Conservation (phyloP, 192 early-diverging fungal species). For the Jimgerdemannia flammicorona region DNA sequence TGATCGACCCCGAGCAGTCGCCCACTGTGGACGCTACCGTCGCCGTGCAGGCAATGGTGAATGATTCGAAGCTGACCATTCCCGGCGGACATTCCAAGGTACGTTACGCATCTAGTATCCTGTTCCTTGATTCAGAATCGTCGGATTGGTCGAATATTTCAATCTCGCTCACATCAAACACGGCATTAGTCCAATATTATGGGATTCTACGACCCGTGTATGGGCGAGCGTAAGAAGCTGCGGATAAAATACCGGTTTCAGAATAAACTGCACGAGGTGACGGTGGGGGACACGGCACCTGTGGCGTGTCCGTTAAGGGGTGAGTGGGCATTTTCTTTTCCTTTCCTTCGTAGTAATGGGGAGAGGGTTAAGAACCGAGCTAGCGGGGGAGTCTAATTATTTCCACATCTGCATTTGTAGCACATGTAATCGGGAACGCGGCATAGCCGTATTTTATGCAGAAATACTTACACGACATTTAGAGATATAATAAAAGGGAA, state of each 20-base stretch:
- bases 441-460: background rate
- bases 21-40: slow-evolving; percentile 78
- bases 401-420: background rate
- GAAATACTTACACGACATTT: too few species aligned
- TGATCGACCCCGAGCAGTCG: slow-evolving; percentile 17
- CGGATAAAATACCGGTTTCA: slow-evolving; percentile 84
- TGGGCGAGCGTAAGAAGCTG: slow-evolving; percentile 82
- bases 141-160: background rate
- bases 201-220: slow-evolving; percentile 95
- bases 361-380: background rate
- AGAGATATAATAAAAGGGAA: too few species aligned
- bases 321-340: slow-evolving; percentile 23
- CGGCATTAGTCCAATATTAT: slow-evolving; percentile 65
- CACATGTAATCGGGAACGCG: background rate
- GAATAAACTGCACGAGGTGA: slow-evolving; percentile 73
- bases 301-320: slow-evolving; percentile 80
- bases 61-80: slow-evolving; percentile 84
- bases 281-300: slow-evolving; percentile 73
- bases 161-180: background rate
- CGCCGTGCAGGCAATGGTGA: slow-evolving; percentile 80
- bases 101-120: slow-evolving; percentile 1
- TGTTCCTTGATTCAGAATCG: background rate
- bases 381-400: background rate
- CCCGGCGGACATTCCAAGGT: slow-evolving; percentile 86
- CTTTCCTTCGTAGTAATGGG: background rate